Conservation (phyloP, 257 asterid genomes). For the Primulina eburnea region DNA sequence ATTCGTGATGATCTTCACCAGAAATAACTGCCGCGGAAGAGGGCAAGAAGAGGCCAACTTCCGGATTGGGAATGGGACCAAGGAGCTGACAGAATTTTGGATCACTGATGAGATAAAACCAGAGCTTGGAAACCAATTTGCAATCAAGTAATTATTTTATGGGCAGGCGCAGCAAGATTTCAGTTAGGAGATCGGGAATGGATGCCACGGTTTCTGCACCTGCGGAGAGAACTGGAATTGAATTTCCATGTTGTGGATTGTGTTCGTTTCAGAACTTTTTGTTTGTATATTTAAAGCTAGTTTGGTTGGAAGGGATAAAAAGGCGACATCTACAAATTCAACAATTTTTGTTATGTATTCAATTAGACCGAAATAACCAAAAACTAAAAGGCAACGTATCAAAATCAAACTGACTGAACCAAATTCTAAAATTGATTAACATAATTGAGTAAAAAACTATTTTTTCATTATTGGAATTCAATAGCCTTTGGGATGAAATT, state of each 20-base stretch:
- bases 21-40: background rate
- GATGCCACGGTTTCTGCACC: slow-evolving; percentile 5
- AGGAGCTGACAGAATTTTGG: slow-evolving; percentile 24
- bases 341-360: no score
- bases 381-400: no score
- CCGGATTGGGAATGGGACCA: slow-evolving; percentile 18
- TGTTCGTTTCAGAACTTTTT: background rate
- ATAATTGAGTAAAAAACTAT: no score
- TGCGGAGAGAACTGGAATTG: background rate
- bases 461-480: no score
- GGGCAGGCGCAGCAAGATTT: slow-evolving; percentile 22
- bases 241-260: background rate
- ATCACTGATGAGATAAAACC: slow-evolving; percentile 35
- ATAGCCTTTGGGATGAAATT: no score
- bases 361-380: no score
- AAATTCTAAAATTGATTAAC: no score
- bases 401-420: no score
- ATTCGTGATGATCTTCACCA: slow-evolving; percentile 2
- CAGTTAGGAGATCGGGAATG: slow-evolving; percentile 14
- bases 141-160: slow-evolving; percentile 32
- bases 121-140: slow-evolving; percentile 39
- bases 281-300: background rate
- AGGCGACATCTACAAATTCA: no score
- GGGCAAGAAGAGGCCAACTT: slow-evolving; percentile 24
- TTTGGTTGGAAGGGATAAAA: background rate